Conservation (phyloP, 1,139 yeast species). For the Yamadazyma buinensis region DNA sequence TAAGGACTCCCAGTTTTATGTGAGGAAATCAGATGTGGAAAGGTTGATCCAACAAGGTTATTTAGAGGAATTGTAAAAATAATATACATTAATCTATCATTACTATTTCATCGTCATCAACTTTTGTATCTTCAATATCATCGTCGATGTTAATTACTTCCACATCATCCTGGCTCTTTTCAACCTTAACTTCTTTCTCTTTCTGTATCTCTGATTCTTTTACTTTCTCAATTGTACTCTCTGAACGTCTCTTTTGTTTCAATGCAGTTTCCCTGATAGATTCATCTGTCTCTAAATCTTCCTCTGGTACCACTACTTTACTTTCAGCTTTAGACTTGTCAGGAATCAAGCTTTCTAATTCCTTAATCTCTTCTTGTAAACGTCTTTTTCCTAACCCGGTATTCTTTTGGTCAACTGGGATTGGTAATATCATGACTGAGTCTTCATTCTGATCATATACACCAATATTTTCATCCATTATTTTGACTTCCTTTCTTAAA, state of each 20-base stretch:
- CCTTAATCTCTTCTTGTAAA: slow-evolving; percentile 33
- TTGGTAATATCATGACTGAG: slow-evolving; percentile 53
- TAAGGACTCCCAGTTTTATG: slow-evolving; percentile 94
- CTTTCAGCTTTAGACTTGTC: too few species aligned
- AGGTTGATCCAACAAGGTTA: slow-evolving; percentile 93
- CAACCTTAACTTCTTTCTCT: neutral
- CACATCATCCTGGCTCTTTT: neutral
- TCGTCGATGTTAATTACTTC: too few species aligned
- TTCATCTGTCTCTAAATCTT: too few species aligned
- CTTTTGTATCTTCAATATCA: slow-evolving; percentile 3
- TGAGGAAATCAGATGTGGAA: slow-evolving; percentile 90
- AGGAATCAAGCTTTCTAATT: slow-evolving; percentile 22
- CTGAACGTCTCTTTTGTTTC: too few species aligned
- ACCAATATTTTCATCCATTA: slow-evolving; percentile 56
- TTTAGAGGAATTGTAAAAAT: slow-evolving; percentile 59
- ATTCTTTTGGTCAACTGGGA: slow-evolving; percentile 59
- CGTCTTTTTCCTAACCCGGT: slow-evolving; percentile 52
- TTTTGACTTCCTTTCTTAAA: slow-evolving; percentile 53
- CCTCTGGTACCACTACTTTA: too few species aligned
- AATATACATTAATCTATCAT: slow-evolving; percentile 5
- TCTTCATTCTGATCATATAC: slow-evolving; percentile 42
- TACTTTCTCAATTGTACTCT: too few species aligned
- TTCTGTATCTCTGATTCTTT: neutral
- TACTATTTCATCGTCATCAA: slow-evolving; percentile 1
- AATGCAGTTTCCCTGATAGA: too few species aligned